Evolutionary conservation across 306 rosid genomes (phyloP).

Genomic region (Cucurbita pepo): DNA sequence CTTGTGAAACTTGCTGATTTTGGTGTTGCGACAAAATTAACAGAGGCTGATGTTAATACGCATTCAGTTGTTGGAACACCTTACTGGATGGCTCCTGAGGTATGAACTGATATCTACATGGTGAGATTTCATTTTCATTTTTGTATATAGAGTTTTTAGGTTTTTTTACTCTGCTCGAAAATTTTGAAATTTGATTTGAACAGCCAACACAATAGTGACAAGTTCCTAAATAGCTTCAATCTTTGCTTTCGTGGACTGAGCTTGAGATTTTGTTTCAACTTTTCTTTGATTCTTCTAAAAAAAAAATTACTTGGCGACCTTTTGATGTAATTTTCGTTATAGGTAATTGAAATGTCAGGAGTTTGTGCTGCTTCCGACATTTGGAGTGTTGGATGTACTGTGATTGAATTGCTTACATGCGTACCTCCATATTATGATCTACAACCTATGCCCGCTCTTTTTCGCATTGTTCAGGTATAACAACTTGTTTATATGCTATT

Average conservation of each 20-base stretch:
- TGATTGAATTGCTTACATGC: conserved; percentile 94
- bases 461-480: conserved; percentile 91
- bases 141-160: background rate
- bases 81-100: conserved; percentile 99
- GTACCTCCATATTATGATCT: conserved; percentile 95
- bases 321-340: conserved; percentile 13
- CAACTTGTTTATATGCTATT: background rate
- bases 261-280: background rate
- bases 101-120: conserved; percentile 6
- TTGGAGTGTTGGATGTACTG: conserved; percentile 99
- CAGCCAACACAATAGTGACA: background rate
- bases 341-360: conserved; percentile 99
- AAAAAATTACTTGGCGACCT: background rate
- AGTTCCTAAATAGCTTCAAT: background rate
- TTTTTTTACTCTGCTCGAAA: background rate
- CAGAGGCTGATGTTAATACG: conserved; percentile 96
- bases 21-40: conserved; percentile 94
- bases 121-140: background rate
- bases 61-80: conserved; percentile 99
- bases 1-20: conserved; percentile 99
- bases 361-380: conserved; percentile 99
- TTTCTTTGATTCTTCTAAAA: background rate
- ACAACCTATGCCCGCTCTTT: conserved; percentile 99
- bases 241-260: background rate
- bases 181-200: background rate